Base-by-base conservation (phyloP, 2,329 filamentous ascomycete genomes). In the Fusarium odoratissimum region DNA sequence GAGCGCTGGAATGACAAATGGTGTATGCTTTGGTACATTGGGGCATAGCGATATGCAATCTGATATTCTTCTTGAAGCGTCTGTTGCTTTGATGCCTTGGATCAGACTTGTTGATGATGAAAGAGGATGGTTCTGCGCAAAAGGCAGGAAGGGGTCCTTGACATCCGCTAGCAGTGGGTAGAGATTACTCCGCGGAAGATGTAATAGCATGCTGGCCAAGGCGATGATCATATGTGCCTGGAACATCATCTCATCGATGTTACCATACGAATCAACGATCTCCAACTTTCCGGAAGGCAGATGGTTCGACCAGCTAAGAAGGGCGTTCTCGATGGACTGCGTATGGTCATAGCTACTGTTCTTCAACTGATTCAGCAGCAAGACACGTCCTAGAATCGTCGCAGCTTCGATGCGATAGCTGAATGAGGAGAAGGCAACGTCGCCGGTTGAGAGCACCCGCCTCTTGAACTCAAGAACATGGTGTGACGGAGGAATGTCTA, bases 161-260 rank as follows among this genome's bases (percentile, higher is more conserved):
- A 60, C 42, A 5, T 67, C 60, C 11, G 57, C 72, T 1, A 73
- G n/a, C 0, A 71, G 31, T 7, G 71, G 51, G 17, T 74, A 58
- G 0, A 71, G n/a, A 8, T 60, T 73, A 21, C 71, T 74, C 1
- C 75, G 64, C 7, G 75, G 75, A 1, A 76, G 65, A n/a, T 76
- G 75, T 1, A 76, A 40, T 0, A 74, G 35, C 70, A 76, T 76
- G 25, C 64, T 66, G 2, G 75, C 70, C 13, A 76, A 51, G 1
- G 72, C 70, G 1, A 76, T 75, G 17, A 75, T 62, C 46, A 65
- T 62, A 9, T 76, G 70, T 0, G 75, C 75, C 23, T 76, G 75
- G 2, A 76, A 75, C 70, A 76, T 70, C 55, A 76, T 76, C 28
- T 76, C 74, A 21, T 76, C 74, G 1, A 75, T 71, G 4, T 74